Percentiles rank a stretch among this genome's conserved stretches.
Conservation (phyloP, 345 rosid genomes). For the Xanthoceras sorbifolium region DNA sequence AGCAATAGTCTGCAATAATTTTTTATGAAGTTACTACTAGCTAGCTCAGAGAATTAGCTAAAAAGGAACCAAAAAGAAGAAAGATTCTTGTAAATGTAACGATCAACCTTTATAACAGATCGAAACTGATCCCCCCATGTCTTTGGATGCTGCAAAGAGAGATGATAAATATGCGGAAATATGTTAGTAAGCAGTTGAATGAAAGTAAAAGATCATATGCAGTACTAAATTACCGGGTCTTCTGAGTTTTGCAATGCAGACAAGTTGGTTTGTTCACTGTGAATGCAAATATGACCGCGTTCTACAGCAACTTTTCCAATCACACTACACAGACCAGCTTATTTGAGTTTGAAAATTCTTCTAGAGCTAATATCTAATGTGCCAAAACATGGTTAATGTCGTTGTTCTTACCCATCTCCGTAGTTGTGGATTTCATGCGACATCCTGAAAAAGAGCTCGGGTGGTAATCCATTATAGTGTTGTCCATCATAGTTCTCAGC, state of each 20-base stretch:
- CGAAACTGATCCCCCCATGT: conserved; percentile 19
- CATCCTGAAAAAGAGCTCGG: conserved; percentile 19
- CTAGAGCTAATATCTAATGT: neutral
- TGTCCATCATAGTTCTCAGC: neutral
- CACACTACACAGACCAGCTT: conserved; percentile 9
- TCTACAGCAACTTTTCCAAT: conserved; percentile 16
- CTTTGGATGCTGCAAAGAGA: conserved; percentile 19
- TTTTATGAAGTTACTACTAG: neutral
- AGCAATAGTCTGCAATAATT: conserved; percentile 15
- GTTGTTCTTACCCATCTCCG: conserved; percentile 6
- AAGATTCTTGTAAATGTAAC: neutral
- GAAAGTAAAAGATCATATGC: neutral
- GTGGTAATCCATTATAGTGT: neutral
- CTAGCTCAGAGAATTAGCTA: neutral
- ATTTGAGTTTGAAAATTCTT: neutral
- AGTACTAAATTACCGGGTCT: neutral
- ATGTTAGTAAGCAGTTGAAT: neutral
- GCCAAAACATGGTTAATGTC: neutral
- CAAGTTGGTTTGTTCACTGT: neutral
- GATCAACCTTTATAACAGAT: conserved; percentile 15
- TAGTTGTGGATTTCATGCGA: conserved; percentile 19
- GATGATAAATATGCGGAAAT: neutral
- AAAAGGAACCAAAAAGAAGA: neutral
- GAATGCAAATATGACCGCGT: conserved; percentile 3
- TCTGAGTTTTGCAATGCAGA: conserved; percentile 4